Evolutionary conservation across 1,139 yeast genomes (phyloP).

Genomic region (Saccharomyces hybrid): DNA sequence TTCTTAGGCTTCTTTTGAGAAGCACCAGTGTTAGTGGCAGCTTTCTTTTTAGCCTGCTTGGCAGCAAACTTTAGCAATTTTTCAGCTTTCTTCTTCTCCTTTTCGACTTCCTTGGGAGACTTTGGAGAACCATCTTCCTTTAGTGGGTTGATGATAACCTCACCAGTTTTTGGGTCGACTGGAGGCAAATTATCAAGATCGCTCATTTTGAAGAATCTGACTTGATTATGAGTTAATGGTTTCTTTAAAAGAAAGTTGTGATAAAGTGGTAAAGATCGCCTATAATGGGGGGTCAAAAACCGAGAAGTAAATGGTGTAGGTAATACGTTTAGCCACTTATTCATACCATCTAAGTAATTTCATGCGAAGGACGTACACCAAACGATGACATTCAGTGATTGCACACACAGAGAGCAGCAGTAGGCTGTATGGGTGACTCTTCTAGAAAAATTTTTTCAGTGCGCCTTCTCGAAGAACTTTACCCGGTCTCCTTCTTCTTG

Average conservation of each 20-base stretch:
- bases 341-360: not conserved
- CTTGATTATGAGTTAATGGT: conserved; percentile 1
- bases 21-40: conserved; percentile 35
- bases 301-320: not conserved
- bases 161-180: conserved; percentile 33
- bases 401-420: not conserved
- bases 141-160: conserved; percentile 32
- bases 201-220: conserved; percentile 16
- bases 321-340: not conserved
- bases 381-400: not conserved
- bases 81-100: conserved; percentile 94
- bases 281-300: not conserved
- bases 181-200: conserved; percentile 30
- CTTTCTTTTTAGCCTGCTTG: conserved; percentile 75
- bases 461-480: not conserved
- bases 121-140: conserved; percentile 38
- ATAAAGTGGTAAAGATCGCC: not conserved
- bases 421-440: conserved; percentile 1
- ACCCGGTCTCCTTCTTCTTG: not conserved
- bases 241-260: not conserved
- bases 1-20: conserved; percentile 60
- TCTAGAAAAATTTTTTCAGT: not conserved
- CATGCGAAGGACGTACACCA: not conserved
- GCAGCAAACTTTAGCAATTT: conserved; percentile 92
- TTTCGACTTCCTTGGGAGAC: conserved; percentile 75